phyloP scores from a whole-genome alignment of 768 basidiomycete genomes.

The Lentinula guzmanii region DNA sequence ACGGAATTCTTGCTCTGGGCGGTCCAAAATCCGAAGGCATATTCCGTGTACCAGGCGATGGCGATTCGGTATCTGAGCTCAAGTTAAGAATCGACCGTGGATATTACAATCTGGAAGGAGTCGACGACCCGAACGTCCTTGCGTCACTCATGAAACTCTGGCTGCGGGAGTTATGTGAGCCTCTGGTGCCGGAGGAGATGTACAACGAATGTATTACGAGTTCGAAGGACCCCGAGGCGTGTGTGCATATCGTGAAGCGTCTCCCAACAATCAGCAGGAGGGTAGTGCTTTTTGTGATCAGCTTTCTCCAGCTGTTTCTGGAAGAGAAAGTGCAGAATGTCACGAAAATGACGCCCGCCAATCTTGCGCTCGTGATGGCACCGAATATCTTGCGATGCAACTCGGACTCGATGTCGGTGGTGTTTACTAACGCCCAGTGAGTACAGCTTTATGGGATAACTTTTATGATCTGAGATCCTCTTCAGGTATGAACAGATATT shows the following conservation, averaged over 20 bases:
- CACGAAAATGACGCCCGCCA: slow-evolving; percentile 89
- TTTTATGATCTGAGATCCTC: not conserved
- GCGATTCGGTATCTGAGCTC: slow-evolving; percentile 81
- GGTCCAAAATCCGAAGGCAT: slow-evolving; percentile 86
- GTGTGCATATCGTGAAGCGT: slow-evolving; percentile 66
- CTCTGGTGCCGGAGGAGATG: slow-evolving; percentile 85
- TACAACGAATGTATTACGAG: slow-evolving; percentile 85
- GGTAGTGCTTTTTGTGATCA: slow-evolving; percentile 83
- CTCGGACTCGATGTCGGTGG: slow-evolving; percentile 82
- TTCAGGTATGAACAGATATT: slow-evolving; percentile 83
- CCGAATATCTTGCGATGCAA: slow-evolving; percentile 85
- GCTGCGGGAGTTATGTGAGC: slow-evolving; percentile 88
- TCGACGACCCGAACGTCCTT: slow-evolving; percentile 87
- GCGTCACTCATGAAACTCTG: slow-evolving; percentile 90
- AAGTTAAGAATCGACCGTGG: slow-evolving; percentile 88
- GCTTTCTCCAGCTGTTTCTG: slow-evolving; percentile 86
- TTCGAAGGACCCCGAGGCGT: slow-evolving; percentile 60
- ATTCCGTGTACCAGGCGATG: slow-evolving; percentile 89
- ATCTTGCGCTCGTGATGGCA: slow-evolving; percentile 87
- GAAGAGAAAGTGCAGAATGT: slow-evolving; percentile 63
- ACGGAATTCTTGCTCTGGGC: slow-evolving; percentile 85
- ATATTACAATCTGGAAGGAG: slow-evolving; percentile 83
- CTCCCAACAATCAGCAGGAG: slow-evolving; percentile 84
- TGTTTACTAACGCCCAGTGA: slow-evolving; percentile 89
- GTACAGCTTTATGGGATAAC: slow-evolving; percentile 22